A percentile compares a stretch with the other conserved stretches of the same genome.
These are phyloP conservation scores for Garcia nutans DNA, from an alignment of 345 rosid species.

Conservation along the genomic window DNA sequence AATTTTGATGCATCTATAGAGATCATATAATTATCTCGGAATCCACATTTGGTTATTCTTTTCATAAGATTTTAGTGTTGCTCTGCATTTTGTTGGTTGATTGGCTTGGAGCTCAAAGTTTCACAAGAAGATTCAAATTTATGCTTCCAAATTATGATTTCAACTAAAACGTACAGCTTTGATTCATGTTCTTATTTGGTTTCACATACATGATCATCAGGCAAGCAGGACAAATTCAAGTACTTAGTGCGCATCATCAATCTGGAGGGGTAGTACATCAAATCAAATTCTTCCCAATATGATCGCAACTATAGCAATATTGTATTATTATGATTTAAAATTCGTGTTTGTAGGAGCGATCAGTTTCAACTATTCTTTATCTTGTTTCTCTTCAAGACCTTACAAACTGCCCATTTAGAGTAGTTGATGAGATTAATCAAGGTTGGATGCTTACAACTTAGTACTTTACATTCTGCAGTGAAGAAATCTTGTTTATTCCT, in stretches of 20 bases:
- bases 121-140: background rate
- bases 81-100: background rate
- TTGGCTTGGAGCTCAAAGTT: background rate
- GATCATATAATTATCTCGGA: background rate
- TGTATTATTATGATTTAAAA: background rate
- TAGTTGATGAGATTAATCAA: slow-evolving; percentile 98
- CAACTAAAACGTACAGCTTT: background rate
- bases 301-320: slow-evolving; percentile 2
- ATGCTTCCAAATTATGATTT: background rate
- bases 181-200: slow-evolving; percentile 13
- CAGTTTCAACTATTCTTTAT: slow-evolving; percentile 92
- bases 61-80: background rate
- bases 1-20: background rate
- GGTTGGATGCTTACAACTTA: slow-evolving; percentile 37
- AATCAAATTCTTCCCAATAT: slow-evolving; percentile 7
- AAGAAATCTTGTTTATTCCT: background rate
- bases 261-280: slow-evolving; percentile 76
- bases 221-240: slow-evolving; percentile 82
- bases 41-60: background rate
- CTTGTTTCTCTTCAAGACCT: slow-evolving; percentile 98
- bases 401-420: slow-evolving; percentile 92
- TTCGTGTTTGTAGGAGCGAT: slow-evolving; percentile 55
- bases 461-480: background rate
- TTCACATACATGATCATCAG: slow-evolving; percentile 32
- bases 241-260: slow-evolving; percentile 92